Evolutionary conservation across 805 yeast species (phyloP).

Genomic region (Tetrapisispora pingtungensis): DNA sequence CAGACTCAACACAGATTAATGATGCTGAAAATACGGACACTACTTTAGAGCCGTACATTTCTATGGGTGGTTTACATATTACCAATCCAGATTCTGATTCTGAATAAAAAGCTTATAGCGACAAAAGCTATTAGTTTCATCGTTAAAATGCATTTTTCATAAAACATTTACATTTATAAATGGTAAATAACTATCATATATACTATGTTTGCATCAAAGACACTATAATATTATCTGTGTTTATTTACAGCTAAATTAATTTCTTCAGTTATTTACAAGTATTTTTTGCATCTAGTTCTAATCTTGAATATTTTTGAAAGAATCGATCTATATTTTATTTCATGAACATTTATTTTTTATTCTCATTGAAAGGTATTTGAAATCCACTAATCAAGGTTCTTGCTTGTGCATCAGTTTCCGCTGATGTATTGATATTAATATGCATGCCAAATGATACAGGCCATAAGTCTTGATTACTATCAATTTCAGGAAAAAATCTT

Average conservation of each 20-base stretch:
- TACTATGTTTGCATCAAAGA: too few relatives aligned
- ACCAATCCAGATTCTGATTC: constrained; percentile 26
- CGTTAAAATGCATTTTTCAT: too few relatives aligned
- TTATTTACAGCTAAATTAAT: background rate
- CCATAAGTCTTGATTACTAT: constrained; percentile 81
- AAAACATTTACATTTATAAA: too few relatives aligned
- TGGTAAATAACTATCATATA: too few relatives aligned
- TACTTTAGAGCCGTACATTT: background rate
- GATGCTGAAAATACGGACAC: background rate
- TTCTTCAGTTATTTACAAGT: constrained; percentile 1
- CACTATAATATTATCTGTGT: too few relatives aligned
- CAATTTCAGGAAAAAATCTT: constrained; percentile 85
- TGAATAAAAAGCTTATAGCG: constrained; percentile 7
- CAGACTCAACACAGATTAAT: background rate
- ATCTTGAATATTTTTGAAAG: background rate
- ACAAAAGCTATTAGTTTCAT: too few relatives aligned
- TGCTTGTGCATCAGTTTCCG: constrained; percentile 85
- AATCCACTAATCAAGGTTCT: constrained; percentile 70
- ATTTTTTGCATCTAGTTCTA: background rate
- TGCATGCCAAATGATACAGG: constrained; percentile 80
- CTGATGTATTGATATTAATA: constrained; percentile 74
- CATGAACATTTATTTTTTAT: background rate
- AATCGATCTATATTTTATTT: background rate
- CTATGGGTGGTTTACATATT: constrained; percentile 13
- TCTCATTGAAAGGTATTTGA: constrained; percentile 58